A percentile compares a stretch with the other conserved stretches of the same genome.
Evolutionary conservation across 2,329 filamentous ascomycete genomes (phyloP).

Genomic region (Paecilomyces variotii): DNA sequence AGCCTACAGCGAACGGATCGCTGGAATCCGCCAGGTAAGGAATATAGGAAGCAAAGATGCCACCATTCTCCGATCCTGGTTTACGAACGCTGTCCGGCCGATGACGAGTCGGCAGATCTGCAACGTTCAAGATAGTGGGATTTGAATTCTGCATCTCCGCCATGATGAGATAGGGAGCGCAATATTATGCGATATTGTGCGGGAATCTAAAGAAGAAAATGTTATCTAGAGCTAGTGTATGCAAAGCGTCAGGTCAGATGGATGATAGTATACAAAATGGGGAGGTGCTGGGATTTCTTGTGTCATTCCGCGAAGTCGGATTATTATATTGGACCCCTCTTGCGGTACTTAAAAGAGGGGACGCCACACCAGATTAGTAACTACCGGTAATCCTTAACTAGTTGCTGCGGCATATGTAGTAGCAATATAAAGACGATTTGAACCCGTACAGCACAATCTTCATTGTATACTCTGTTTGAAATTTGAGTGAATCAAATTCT

Average conservation of each 20-base stretch:
- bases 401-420: too few species aligned
- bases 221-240: background rate
- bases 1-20: constrained; percentile 41
- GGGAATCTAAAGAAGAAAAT: background rate
- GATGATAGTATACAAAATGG: background rate
- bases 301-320: background rate
- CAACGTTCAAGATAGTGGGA: constrained; percentile 80
- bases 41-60: constrained; percentile 47
- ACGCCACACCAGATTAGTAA: too few species aligned
- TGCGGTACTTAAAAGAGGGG: too few species aligned
- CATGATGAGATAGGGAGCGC: constrained; percentile 12
- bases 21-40: constrained; percentile 42
- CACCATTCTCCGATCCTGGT: constrained; percentile 23
- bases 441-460: too few species aligned
- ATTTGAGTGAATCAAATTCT: too few species aligned
- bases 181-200: background rate
- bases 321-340: background rate
- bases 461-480: too few species aligned
- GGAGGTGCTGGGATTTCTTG: background rate
- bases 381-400: too few species aligned
- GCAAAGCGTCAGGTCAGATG: background rate
- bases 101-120: constrained; percentile 77
- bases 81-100: constrained; percentile 35
- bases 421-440: too few species aligned
- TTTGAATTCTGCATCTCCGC: constrained; percentile 53